Conservation (phyloP, 441 rosid species). For the Isatis lusitanica region DNA sequence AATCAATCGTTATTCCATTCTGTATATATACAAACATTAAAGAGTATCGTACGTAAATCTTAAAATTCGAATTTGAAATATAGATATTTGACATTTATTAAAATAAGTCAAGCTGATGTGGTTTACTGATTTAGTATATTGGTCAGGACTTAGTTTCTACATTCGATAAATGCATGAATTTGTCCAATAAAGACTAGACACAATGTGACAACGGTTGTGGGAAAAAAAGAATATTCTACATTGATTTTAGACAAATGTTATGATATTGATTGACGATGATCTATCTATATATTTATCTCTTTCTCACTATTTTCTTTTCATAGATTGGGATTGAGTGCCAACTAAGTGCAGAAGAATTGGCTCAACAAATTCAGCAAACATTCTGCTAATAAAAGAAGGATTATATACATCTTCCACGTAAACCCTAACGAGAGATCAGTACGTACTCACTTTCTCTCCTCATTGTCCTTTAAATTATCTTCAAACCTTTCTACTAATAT, state of each 20-base stretch:
- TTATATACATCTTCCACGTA: slow-evolving; percentile 23
- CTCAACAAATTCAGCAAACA: slow-evolving; percentile 84
- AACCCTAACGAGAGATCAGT: slow-evolving; percentile 36
- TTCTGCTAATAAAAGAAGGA: slow-evolving; percentile 50
- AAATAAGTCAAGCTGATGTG: not conserved
- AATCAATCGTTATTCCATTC: not conserved
- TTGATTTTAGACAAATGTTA: not conserved
- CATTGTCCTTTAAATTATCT: not conserved
- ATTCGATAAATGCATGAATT: not conserved
- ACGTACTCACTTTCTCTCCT: slow-evolving; percentile 35
- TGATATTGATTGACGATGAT: not conserved
- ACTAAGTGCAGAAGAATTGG: slow-evolving; percentile 94
- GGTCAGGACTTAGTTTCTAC: not conserved
- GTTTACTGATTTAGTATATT: not conserved
- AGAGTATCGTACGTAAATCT: not conserved
- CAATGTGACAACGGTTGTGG: not conserved
- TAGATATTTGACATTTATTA: not conserved
- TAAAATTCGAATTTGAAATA: not conserved
- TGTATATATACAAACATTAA: not conserved
- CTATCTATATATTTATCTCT: not conserved
- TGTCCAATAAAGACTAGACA: not conserved
- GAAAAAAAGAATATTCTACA: not conserved
- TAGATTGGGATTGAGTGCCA: slow-evolving; percentile 97
- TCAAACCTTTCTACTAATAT: slow-evolving; percentile 4
- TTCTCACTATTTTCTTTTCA: slow-evolving; percentile 5